phyloP scores from a whole-genome alignment of 2,329 filamentous ascomycete genomes.

The Xylaria sp. region DNA sequence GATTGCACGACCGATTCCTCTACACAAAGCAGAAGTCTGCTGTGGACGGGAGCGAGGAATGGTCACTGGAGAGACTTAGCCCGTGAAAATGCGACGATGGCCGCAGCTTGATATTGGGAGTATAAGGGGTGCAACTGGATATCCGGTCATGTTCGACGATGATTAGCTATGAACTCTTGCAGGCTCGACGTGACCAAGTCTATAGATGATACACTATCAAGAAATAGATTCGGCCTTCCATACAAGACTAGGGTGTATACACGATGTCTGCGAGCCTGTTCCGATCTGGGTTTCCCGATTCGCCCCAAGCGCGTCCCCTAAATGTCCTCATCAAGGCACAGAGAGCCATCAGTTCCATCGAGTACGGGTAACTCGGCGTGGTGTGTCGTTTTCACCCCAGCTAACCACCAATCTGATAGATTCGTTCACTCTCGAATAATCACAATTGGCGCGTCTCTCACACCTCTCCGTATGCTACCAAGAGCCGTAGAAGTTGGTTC shows the following conservation, averaged over 20 bases:
- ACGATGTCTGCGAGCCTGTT: not conserved
- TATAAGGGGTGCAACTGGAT: not conserved
- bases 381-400: not conserved
- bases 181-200: not conserved
- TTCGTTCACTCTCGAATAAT: not conserved
- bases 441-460: not conserved
- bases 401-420: not conserved
- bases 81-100: conserved; percentile 61
- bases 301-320: not conserved
- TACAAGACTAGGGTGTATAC: not conserved
- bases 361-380: not conserved
- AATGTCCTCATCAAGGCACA: not conserved
- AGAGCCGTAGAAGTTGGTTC: not conserved
- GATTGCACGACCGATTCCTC: conserved; percentile 92
- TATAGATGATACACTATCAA: conserved; percentile 10
- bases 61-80: conserved; percentile 79
- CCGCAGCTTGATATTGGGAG: not conserved
- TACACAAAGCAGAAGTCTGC: conserved; percentile 72
- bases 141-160: not conserved
- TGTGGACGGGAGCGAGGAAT: conserved; percentile 59
- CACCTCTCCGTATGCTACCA: not conserved
- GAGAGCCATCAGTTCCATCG: not conserved
- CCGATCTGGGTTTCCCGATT: not conserved
- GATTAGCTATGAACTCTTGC: not conserved
- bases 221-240: not conserved